Percentiles rank a stretch among this genome's conserved stretches.
Evolutionary conservation across 257 asterid genomes (phyloP).

Genomic region (Primulina eburnea): DNA sequence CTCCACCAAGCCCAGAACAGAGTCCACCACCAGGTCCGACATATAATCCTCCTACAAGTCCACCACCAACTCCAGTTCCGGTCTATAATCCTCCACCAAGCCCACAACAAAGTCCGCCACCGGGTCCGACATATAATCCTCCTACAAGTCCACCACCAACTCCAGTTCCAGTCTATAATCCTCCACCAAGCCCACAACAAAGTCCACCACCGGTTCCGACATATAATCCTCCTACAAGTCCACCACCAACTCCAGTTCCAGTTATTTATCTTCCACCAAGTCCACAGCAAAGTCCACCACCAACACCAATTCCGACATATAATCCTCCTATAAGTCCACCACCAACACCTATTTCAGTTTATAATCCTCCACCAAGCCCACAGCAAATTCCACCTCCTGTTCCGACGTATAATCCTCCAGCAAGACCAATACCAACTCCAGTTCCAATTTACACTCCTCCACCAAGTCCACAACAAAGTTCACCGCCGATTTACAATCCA

Average conservation of each 20-base stretch:
- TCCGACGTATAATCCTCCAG: not conserved
- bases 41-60: not conserved
- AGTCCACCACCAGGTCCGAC: no score
- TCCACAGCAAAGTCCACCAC: no score
- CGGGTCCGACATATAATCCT: no score
- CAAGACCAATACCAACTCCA: no score
- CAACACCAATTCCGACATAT: no score
- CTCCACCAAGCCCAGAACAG: no score
- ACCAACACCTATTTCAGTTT: no score
- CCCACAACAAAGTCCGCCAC: no score
- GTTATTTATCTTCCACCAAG: not conserved
- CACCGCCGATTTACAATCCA: no score
- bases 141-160: not conserved
- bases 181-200: slow-evolving; percentile 1
- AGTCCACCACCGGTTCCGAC: slow-evolving; percentile 4
- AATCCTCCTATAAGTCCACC: no score
- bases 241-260: not conserved
- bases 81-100: no score
- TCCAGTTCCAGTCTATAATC: not conserved
- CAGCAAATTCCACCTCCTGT: not conserved
- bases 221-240: not conserved
- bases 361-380: not conserved
- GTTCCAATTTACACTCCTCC: not conserved
- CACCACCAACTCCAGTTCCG: not conserved
- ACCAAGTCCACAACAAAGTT: not conserved